Evolutionary conservation across 805 yeast genomes (phyloP), one percentile per base, ranked within the genome.

Genomic region (Cyberlindnera saturnus): DNA sequence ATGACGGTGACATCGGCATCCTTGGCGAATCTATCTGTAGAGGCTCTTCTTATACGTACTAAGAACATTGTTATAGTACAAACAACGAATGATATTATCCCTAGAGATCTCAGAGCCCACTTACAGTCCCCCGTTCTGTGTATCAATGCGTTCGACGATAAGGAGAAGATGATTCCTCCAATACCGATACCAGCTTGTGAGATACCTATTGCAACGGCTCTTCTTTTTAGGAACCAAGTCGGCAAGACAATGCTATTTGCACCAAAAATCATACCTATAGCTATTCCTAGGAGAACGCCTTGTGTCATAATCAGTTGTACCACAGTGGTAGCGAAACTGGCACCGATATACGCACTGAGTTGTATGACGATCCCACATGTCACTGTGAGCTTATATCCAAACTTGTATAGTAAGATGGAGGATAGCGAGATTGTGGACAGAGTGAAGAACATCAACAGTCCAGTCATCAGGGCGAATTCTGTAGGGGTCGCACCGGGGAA

Each of bases 391-490:
- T 61, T 65, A 45, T 71, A 64, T 0, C 82, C 77, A 48, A 70
- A 62, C 11, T 71, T 52, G 42, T 69, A 64, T 38, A 72, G 65
- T 32, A 73, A 50, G 2, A 74, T 41, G 6, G 70, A 61, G 2
- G 71, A 59, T 14, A 74, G 47, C 20, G 87, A 85, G 41, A 82
- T 61, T 42, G 75, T 56, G 52, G 69, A 56, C 51, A 79, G 71
- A 28, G 82, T 77, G 42, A 81, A 60, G 29, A 71, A 71, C 15
- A 75, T 64, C 0, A 71, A 65, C 6, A 78, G 39, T 1, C 84
- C 82, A 17, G 82, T 82, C 46, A 79, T 68, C 33, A 75, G 48
- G 4, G 83, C 81, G 57, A 63, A 80, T 42, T 75, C 77, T 33
- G 70, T 71, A 47, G 68, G 64, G 10, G 70, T 60, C 0, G 81